A percentile compares a stretch with the other conserved stretches of the same genome.
Conservation (phyloP, 345 rosid species). For the Syzygium grande region DNA sequence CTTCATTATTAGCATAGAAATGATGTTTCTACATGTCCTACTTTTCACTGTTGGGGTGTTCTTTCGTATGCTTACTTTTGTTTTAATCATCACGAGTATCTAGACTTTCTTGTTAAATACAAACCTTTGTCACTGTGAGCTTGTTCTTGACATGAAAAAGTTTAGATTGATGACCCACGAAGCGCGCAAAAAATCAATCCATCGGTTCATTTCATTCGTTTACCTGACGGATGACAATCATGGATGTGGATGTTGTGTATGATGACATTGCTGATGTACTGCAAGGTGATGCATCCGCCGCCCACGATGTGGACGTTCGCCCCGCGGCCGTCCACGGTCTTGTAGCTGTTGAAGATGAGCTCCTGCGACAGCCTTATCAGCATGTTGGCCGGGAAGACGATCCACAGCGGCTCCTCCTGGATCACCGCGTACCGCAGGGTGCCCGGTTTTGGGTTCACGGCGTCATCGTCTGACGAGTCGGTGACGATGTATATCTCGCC, state of each 20-base stretch:
- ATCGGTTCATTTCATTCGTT: neutral
- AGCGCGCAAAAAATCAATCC: neutral
- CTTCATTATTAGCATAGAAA: neutral
- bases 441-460: slow-evolving; percentile 77
- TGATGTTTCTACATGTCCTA: neutral
- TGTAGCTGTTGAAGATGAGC: slow-evolving; percentile 87
- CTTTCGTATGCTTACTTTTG: neutral
- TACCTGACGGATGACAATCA: slow-evolving; percentile 80
- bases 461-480: slow-evolving; percentile 80
- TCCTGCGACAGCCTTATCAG: slow-evolving; percentile 71
- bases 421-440: slow-evolving; percentile 94
- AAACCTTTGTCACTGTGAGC: neutral
- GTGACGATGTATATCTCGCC: slow-evolving; percentile 86
- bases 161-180: neutral
- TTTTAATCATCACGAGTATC: neutral
- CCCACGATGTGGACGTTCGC: slow-evolving; percentile 88
- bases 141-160: neutral
- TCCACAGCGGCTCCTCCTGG: slow-evolving; percentile 84
- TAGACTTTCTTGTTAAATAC: neutral
- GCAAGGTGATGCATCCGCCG: slow-evolving; percentile 95
- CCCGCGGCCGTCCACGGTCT: slow-evolving; percentile 94
- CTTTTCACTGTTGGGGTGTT: neutral
- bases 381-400: slow-evolving; percentile 88
- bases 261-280: slow-evolving; percentile 76
- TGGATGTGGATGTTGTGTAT: slow-evolving; percentile 90